These are phyloP conservation scores for Simmondsia chinensis DNA, from an alignment of 148 eudicot species.

Conservation along the genomic window DNA sequence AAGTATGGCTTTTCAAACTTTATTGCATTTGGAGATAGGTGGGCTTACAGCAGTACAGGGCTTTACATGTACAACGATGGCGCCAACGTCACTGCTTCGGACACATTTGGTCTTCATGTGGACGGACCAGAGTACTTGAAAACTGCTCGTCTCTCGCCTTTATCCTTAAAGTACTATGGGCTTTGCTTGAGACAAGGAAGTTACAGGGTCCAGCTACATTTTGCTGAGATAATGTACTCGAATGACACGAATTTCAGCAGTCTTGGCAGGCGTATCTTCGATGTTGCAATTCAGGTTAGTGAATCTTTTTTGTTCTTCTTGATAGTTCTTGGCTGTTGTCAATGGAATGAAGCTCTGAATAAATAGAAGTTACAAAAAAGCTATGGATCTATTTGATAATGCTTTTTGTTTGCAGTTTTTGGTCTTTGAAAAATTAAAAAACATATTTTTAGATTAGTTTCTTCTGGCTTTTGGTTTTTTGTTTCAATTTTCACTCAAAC, in stretches of 20 bases:
- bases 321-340: too few species aligned
- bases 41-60: slow-evolving; percentile 82
- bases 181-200: slow-evolving; percentile 66
- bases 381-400: neutral
- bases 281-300: slow-evolving; percentile 70
- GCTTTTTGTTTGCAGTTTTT: slow-evolving; percentile 2
- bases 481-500: too few species aligned
- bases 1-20: too few species aligned
- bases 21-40: too few species aligned
- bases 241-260: slow-evolving; percentile 39
- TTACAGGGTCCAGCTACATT: slow-evolving; percentile 54
- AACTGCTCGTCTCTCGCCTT: slow-evolving; percentile 64
- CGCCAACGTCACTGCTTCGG: slow-evolving; percentile 12
- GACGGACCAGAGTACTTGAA: slow-evolving; percentile 12
- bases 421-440: too few species aligned
- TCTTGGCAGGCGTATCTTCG: slow-evolving; percentile 70
- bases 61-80: slow-evolving; percentile 57
- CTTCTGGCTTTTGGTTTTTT: too few species aligned
- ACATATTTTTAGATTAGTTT: too few species aligned
- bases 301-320: neutral
- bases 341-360: too few species aligned
- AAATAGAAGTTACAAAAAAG: neutral
- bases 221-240: slow-evolving; percentile 61
- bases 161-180: slow-evolving; percentile 54
- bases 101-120: slow-evolving; percentile 7